These are phyloP conservation scores for Brassica napus DNA, from an alignment of 345 rosid species.

Conservation along the genomic window Da-Ae NC_063452.1:64375501-64376000, in stretches of 20 bases:
- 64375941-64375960: not conserved
- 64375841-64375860: too few species aligned
- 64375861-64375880: too few species aligned
- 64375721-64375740: too few species aligned
- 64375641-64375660: not conserved
- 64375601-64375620: not conserved
- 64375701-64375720: not conserved
- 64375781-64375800: not conserved
- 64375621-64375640: not conserved
- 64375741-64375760: not conserved
- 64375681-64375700: not conserved
- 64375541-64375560: not conserved
- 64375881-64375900: too few species aligned
- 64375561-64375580: not conserved
- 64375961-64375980: not conserved
- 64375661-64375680: not conserved
- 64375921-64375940: not conserved
- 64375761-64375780: not conserved
- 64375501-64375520: not conserved
- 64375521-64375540: not conserved
- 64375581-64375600: not conserved
- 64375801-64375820: too few species aligned
- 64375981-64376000: constrained; percentile 30
- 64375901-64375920: constrained; percentile 20
- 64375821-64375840: too few species aligned